A percentile compares a stretch with the other conserved stretches of the same genome.
Conservation (phyloP, 148 eudicot species). For the Polygonum aviculare region DNA sequence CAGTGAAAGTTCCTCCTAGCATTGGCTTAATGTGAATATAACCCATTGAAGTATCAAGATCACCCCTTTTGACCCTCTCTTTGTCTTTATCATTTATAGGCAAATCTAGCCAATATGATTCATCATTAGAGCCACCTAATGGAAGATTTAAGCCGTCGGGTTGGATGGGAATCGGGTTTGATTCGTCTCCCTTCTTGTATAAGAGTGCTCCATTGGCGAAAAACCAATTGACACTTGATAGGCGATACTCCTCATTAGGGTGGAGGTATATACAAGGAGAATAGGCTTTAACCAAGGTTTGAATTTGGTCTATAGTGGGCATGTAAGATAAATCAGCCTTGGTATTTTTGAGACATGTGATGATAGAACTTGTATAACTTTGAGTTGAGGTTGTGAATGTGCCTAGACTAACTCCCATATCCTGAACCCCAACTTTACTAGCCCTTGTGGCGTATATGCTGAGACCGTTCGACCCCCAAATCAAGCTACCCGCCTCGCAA, state of each 20-base stretch:
- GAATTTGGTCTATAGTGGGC: conserved; percentile 26
- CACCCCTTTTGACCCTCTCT: conserved; percentile 21
- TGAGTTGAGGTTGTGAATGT: conserved; percentile 20
- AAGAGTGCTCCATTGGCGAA: conserved; percentile 30
- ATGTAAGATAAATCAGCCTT: conserved; percentile 14
- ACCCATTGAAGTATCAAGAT: conserved; percentile 16
- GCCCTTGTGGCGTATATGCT: conserved; percentile 22
- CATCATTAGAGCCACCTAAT: conserved; percentile 29
- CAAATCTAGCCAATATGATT: conserved; percentile 28
- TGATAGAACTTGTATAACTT: conserved; percentile 5
- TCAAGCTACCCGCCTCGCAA: conserved; percentile 20
- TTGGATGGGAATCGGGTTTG: conserved; percentile 22
- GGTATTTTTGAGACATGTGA: conserved; percentile 23
- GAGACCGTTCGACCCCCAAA: conserved; percentile 26
- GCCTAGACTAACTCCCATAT: conserved; percentile 23
- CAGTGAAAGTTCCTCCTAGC: conserved; percentile 32
- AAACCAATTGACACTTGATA: conserved; percentile 38
- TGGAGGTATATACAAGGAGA: conserved; percentile 31
- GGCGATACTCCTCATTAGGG: conserved; percentile 27
- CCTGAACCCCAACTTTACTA: conserved; percentile 14
- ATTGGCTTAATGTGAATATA: conserved; percentile 32
- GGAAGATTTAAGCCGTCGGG: conserved; percentile 32
- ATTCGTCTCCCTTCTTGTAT: conserved; percentile 25
- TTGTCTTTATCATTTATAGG: conserved; percentile 14
- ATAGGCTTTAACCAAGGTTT: conserved; percentile 22